These are phyloP conservation scores for Epichloe scottii DNA, from an alignment of 2,329 filamentous ascomycete species.

Conservation along the genomic window DNA sequence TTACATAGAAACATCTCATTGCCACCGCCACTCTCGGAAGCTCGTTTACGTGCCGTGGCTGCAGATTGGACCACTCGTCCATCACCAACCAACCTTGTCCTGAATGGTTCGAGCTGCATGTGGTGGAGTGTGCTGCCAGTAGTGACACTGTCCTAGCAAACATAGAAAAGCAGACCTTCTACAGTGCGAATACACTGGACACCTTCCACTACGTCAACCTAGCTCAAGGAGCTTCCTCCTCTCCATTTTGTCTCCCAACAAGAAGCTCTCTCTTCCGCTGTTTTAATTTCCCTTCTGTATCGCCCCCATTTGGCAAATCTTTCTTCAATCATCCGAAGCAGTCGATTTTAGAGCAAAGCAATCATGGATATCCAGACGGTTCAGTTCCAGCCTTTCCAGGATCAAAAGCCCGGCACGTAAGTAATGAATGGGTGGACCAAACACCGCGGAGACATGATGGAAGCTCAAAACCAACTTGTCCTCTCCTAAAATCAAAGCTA, in stretches of 20 bases:
- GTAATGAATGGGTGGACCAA: constrained; percentile 29
- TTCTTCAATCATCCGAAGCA: background rate
- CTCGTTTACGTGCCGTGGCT: background rate
- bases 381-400: constrained; percentile 71
- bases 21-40: constrained; percentile 1
- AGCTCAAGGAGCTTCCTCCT: constrained; percentile 15
- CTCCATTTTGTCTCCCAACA: constrained; percentile 2
- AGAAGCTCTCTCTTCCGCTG: background rate
- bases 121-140: background rate
- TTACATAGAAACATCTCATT: background rate
- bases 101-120: background rate
- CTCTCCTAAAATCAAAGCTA: background rate
- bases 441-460: background rate
- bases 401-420: constrained; percentile 99
- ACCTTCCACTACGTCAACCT: constrained; percentile 3
- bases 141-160: background rate
- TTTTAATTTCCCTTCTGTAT: too few relatives aligned
- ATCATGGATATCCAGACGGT: constrained; percentile 67
- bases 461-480: background rate
- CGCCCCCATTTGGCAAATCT: too few relatives aligned
- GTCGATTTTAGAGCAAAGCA: background rate
- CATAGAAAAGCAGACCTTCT: fast-evolving
- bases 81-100: background rate
- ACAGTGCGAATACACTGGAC: constrained; percentile 12
- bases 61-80: background rate